Conservation (phyloP, 2,329 filamentous ascomycete genomes). For the Aspergillus ochraceoroseus region DNA sequence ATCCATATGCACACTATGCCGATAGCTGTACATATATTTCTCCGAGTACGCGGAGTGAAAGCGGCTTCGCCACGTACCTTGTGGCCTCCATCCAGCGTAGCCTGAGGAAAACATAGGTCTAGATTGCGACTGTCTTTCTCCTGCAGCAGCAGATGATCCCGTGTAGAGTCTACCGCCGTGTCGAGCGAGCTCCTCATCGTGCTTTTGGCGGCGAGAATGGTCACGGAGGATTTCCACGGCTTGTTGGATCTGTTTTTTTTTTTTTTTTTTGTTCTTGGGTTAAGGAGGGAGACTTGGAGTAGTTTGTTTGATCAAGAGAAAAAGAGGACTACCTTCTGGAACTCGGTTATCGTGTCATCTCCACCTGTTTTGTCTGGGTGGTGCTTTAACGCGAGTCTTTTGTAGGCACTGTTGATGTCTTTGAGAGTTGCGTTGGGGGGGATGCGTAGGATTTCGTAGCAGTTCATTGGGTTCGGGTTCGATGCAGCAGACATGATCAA, state of each 20-base stretch:
- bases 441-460: constrained; percentile 31
- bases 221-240: constrained; percentile 36
- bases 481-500: constrained; percentile 4
- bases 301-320: not conserved
- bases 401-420: constrained; percentile 36
- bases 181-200: constrained; percentile 21
- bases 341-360: constrained; percentile 16
- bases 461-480: constrained; percentile 15
- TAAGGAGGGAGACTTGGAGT: not conserved
- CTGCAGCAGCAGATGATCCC: too few species aligned
- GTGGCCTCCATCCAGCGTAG: constrained; percentile 17
- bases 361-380: constrained; percentile 34
- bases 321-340: constrained; percentile 24
- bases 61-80: constrained; percentile 1
- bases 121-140: too few species aligned
- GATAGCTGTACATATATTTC: constrained; percentile 31
- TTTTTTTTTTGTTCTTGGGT: not conserved
- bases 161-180: not conserved
- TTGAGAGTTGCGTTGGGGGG: constrained; percentile 22
- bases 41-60: constrained; percentile 11
- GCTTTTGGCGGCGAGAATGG: constrained; percentile 19
- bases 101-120: not conserved
- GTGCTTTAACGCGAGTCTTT: constrained; percentile 31
- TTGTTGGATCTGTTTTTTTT: constrained; percentile 28
- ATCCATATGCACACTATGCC: constrained; percentile 31